phyloP scores from a whole-genome alignment of 2,329 filamentous ascomycete species.

The Pseudogymnoascus sp. region DNA sequence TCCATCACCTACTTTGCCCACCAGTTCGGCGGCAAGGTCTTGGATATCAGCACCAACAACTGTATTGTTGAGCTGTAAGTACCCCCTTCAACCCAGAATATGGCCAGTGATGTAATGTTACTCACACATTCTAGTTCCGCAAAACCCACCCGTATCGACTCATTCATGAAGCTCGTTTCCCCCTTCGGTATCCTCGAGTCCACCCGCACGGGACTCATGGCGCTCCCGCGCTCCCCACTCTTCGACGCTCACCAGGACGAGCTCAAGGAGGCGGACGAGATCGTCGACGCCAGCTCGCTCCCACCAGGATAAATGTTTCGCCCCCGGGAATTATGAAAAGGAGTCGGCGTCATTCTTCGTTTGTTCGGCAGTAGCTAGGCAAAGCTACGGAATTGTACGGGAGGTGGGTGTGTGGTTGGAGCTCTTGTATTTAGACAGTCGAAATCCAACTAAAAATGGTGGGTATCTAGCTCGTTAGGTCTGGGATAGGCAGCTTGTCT shows the following conservation, averaged over 20 bases:
- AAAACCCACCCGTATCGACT: conserved; percentile 89
- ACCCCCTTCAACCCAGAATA: conserved; percentile 6
- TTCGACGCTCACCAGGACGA: conserved; percentile 64
- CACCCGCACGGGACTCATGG: conserved; percentile 92
- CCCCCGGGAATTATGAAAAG: background rate
- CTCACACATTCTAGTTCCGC: conserved; percentile 57
- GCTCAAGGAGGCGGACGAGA: conserved; percentile 82
- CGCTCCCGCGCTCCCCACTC: conserved; percentile 85
- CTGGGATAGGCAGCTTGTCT: conserved; percentile 8
- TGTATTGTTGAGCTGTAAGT: conserved; percentile 96
- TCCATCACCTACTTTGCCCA: conserved; percentile 94
- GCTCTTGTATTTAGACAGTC: conserved; percentile 1
- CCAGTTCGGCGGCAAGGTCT: conserved; percentile 93
- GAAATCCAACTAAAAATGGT: background rate
- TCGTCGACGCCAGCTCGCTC: conserved; percentile 89
- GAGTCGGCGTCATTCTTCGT: conserved; percentile 11
- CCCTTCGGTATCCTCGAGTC: conserved; percentile 97
- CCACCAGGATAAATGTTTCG: conserved; percentile 65
- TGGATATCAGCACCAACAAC: conserved; percentile 97
- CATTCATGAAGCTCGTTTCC: conserved; percentile 89
- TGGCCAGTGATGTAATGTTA: background rate
- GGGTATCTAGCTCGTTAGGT: conserved; percentile 1
- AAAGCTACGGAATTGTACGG: background rate
- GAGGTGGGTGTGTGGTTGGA: conserved; percentile 4
- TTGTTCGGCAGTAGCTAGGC: conserved; percentile 3